These are phyloP conservation scores for Alternaria sp. DNA, from an alignment of 2,329 filamentous ascomycete genomes.

Conservation along the genomic window DNA sequence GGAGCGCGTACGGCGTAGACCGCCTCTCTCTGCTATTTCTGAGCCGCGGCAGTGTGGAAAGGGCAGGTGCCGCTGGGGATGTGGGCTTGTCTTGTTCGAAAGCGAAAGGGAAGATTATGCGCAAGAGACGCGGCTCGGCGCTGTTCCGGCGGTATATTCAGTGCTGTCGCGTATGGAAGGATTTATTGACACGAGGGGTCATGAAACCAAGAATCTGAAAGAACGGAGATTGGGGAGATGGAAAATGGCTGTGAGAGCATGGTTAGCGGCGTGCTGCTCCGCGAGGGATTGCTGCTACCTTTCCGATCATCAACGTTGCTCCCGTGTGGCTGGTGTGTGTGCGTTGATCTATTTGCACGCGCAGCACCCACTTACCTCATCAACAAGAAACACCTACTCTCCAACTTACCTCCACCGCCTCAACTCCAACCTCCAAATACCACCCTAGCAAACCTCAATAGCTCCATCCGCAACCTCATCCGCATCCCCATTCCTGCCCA, in stretches of 20 bases:
- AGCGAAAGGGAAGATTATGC: neutral
- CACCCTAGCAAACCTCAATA: neutral
- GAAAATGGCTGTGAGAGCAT: neutral
- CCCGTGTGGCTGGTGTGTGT: neutral
- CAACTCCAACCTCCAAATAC: neutral
- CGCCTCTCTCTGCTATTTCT: neutral
- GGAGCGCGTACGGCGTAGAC: neutral
- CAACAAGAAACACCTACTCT: neutral
- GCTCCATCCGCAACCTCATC: slow-evolving; percentile 1
- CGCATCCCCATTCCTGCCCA: neutral
- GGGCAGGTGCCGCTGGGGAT: neutral
- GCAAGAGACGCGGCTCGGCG: neutral
- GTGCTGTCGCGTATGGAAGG: neutral
- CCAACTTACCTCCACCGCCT: neutral
- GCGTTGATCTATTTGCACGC: neutral
- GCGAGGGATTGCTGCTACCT: neutral
- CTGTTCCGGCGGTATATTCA: neutral
- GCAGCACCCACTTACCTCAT: neutral
- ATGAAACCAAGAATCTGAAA: neutral
- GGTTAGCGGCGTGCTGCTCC: neutral
- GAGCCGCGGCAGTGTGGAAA: neutral
- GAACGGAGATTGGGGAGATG: neutral
- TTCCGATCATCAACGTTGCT: neutral
- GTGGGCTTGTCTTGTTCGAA: neutral
- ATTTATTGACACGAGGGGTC: neutral